Evolutionary conservation across 2,329 filamentous ascomycete genomes (phyloP).

Genomic region (Penicillium brasilianum): DNA sequence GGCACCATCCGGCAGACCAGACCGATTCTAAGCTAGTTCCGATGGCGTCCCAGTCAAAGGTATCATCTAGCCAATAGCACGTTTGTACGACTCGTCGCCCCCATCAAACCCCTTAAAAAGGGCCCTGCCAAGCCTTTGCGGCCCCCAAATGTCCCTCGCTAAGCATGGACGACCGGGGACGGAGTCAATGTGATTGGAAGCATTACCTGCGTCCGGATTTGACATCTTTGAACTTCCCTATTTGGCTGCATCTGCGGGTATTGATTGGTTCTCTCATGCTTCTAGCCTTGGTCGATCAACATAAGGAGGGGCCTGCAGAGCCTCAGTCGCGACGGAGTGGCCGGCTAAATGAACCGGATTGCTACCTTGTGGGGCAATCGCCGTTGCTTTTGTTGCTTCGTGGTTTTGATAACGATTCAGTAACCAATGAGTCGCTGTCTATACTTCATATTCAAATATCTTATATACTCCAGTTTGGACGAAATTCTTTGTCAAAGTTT

Average conservation of each 20-base stretch:
- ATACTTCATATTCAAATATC: too few relatives aligned
- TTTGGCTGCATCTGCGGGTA: not conserved
- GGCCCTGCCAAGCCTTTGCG: not conserved
- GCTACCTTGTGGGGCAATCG: too few relatives aligned
- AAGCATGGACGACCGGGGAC: not conserved
- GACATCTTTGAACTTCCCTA: not conserved
- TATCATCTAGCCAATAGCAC: not conserved
- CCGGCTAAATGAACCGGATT: not conserved
- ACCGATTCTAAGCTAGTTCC: not conserved
- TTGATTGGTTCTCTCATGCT: slow-evolving; percentile 19
- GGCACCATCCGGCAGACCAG: not conserved
- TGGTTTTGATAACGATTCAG: too few relatives aligned
- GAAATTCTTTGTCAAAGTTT: too few relatives aligned
- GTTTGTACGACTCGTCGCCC: not conserved
- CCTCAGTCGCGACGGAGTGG: not conserved
- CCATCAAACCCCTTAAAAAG: not conserved
- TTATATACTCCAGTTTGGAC: too few relatives aligned
- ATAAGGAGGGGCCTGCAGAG: not conserved
- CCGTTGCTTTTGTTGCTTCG: not conserved
- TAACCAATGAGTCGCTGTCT: too few relatives aligned
- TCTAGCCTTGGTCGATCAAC: slow-evolving; percentile 4
- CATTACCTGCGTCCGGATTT: not conserved
- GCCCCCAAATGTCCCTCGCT: not conserved
- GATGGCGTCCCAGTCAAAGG: not conserved
- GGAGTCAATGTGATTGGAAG: not conserved